phyloP scores from a whole-genome alignment of 441 rosid species.

The Gossypium davidsonii region DNA sequence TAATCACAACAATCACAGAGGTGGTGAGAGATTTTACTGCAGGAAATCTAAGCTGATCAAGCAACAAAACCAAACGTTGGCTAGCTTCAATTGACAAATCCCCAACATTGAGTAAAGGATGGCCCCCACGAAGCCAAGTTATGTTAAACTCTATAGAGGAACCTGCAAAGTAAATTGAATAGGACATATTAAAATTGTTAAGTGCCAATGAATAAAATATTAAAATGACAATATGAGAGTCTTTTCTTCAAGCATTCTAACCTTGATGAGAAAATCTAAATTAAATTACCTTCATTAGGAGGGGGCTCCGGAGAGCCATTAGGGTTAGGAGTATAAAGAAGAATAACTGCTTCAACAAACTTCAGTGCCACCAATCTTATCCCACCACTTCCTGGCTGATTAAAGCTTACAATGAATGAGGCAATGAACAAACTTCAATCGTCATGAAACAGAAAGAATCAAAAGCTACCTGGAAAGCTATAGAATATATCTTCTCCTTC shows the following conservation, averaged over 20 bases:
- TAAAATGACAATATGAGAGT: background rate
- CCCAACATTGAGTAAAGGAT: constrained; percentile 80
- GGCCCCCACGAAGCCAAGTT: constrained; percentile 84
- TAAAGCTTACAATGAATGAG: constrained; percentile 32
- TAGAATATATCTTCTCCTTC: constrained; percentile 74
- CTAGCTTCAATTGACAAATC: constrained; percentile 94
- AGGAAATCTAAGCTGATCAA: constrained; percentile 92
- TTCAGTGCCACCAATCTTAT: constrained; percentile 71
- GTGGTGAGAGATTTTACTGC: constrained; percentile 71
- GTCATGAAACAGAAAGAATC: constrained; percentile 8
- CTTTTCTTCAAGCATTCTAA: constrained; percentile 3
- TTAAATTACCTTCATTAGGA: constrained; percentile 53
- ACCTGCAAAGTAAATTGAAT: constrained; percentile 38
- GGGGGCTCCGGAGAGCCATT: constrained; percentile 58
- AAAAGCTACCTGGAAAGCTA: constrained; percentile 69
- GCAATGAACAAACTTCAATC: constrained; percentile 12
- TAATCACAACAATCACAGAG: constrained; percentile 61
- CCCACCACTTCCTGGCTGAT: constrained; percentile 81
- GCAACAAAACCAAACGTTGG: constrained; percentile 66
- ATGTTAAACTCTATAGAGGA: constrained; percentile 57
- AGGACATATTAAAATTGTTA: background rate
- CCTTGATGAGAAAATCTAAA: constrained; percentile 13
- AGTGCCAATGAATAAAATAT: background rate
- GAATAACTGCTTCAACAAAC: constrained; percentile 85
- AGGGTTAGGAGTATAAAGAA: constrained; percentile 90